Base-by-base conservation (phyloP, 805 yeast genomes). In the Starmerella roubikii region DNA sequence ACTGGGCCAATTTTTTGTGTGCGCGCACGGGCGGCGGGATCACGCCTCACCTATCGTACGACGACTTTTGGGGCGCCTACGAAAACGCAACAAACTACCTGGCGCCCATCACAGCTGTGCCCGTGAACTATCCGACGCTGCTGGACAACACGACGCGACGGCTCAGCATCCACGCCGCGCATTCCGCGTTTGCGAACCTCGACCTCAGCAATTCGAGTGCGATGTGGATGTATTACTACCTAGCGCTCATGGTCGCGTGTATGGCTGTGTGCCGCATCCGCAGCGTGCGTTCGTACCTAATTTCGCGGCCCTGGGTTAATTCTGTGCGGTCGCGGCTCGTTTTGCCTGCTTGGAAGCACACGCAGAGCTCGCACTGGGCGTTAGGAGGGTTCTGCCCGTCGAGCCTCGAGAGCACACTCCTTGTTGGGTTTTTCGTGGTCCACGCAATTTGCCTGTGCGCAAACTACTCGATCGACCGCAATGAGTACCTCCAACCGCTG, bases 341-440 rank as follows among this genome's bases (percentile, higher is more conserved):
- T 11, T 10, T 40, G 4, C 44, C 47, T 2, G 40, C 47, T 1
- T 9, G 15, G 8, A 31, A 21, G 23, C 47, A 44, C 18, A 5
- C 39, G 10, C 36, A 34, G 15, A 28, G 22, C 21, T 27, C 44
- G 4, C 7, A 18, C 2, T 37, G 41, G 41, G 47, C 44, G 7
- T 17, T 45, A 12, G 46, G 49, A 1, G 46, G 47, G n/a, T 31
- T 39, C 1, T 10, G 30, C 2, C 49, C 49, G 3, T 25, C 36
- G 2, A 16, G 35, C 3, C 16, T 37, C 3, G 49, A 45, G 28
- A 28, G 42, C 3, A 3, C 13, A 3, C 3, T 45, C 1, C 13
- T 45, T 3, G 12, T 7, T 17, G 45, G 45, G n/a, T 34, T 40
- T n/a, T 20, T 38, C 8, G 15, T 35, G 2, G 45, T 32, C 3